These are phyloP conservation scores for Coniochaeta ligniaria DNA, from an alignment of 2,329 filamentous ascomycete genomes.

Conservation along the genomic window DNA sequence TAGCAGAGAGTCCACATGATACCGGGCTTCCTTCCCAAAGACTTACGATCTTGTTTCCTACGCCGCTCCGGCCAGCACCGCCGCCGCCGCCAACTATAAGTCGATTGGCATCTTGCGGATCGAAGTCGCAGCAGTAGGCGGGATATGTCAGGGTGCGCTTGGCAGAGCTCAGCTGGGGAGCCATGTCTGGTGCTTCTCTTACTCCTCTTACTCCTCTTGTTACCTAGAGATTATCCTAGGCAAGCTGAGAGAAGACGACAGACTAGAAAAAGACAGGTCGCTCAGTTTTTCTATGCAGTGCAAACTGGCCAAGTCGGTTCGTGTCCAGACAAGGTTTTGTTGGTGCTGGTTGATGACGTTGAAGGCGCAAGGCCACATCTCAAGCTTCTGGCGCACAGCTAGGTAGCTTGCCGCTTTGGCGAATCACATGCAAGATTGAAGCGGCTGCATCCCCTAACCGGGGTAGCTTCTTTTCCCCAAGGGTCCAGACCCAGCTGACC, in stretches of 20 bases:
- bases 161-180: background rate
- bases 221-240: background rate
- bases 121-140: slow-evolving; percentile 82
- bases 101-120: slow-evolving; percentile 67
- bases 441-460: background rate
- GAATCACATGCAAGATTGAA: background rate
- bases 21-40: slow-evolving; percentile 1
- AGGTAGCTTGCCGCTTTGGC: background rate
- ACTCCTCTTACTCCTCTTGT: too few relatives aligned
- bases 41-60: slow-evolving; percentile 75
- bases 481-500: background rate
- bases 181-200: background rate
- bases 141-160: slow-evolving; percentile 31
- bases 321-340: background rate
- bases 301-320: background rate
- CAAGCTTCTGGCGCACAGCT: background rate
- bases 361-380: background rate
- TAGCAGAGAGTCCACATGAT: background rate
- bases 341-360: background rate
- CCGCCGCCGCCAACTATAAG: slow-evolving; percentile 84
- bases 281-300: background rate
- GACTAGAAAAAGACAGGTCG: background rate
- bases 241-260: background rate
- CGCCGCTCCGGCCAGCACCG: slow-evolving; percentile 71
- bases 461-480: background rate